Conservation (phyloP, 1,139 yeast species). For the Hyphopichia wangnamkhiaoensis region DNA sequence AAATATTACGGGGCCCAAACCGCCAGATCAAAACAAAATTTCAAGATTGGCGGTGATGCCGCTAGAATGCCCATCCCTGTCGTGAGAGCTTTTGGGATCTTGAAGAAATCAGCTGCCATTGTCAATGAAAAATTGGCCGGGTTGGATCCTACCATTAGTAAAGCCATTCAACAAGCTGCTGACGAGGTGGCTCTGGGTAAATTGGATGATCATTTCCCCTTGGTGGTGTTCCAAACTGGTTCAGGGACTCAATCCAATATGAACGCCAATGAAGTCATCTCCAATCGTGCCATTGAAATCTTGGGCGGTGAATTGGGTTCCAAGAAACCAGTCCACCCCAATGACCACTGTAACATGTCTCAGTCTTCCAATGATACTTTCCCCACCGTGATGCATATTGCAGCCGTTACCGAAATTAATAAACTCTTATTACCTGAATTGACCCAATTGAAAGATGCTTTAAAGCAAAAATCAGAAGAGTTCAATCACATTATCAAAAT, state of each 20-base stretch:
- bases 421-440: constrained; percentile 77
- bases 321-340: constrained; percentile 94
- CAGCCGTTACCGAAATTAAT: constrained; percentile 89
- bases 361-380: constrained; percentile 97
- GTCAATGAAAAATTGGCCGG: constrained; percentile 82
- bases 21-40: constrained; percentile 88
- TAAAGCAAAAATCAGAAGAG: constrained; percentile 76
- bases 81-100: constrained; percentile 86
- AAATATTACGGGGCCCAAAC: constrained; percentile 99
- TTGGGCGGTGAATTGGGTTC: constrained; percentile 92
- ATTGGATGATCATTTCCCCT: constrained; percentile 90
- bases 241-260: constrained; percentile 98
- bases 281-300: constrained; percentile 95
- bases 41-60: constrained; percentile 90
- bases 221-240: constrained; percentile 98
- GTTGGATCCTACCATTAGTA: constrained; percentile 78
- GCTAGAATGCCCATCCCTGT: constrained; percentile 92
- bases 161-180: constrained; percentile 90
- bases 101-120: constrained; percentile 93
- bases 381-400: constrained; percentile 99
- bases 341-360: constrained; percentile 97
- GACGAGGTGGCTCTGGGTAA: constrained; percentile 93
- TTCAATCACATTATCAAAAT: constrained; percentile 89
- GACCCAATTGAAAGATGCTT: constrained; percentile 71
- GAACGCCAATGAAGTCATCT: constrained; percentile 98